Percentiles rank a stretch among this genome's conserved stretches.
Evolutionary conservation across 2,329 filamentous ascomycete species (phyloP).

Genomic region (Penicillium sp.): DNA sequence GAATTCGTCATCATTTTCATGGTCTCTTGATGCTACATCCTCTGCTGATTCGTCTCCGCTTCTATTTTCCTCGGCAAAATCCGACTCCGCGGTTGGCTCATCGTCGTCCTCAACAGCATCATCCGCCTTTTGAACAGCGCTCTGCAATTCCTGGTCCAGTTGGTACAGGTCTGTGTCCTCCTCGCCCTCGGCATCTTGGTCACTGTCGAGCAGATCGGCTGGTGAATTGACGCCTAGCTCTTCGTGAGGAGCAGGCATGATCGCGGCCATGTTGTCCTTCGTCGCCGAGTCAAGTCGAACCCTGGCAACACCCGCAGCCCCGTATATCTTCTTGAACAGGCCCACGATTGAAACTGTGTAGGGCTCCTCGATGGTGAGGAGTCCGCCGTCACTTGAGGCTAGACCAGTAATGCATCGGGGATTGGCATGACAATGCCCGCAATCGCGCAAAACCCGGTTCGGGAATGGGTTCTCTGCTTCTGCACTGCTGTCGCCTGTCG

Average conservation of each 20-base stretch:
- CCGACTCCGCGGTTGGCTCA: conserved; percentile 31
- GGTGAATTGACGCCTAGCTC: conserved; percentile 30
- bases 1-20: conserved; percentile 23
- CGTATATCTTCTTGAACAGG: conserved; percentile 9
- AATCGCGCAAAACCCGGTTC: not conserved
- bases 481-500: not conserved
- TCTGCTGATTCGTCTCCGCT: conserved; percentile 20
- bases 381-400: conserved; percentile 24
- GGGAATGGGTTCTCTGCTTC: not conserved
- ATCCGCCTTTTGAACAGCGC: conserved; percentile 35
- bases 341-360: conserved; percentile 13
- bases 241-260: conserved; percentile 35
- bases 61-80: conserved; percentile 25
- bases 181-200: conserved; percentile 43
- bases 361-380: conserved; percentile 21
- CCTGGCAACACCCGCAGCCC: conserved; percentile 7
- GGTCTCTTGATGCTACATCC: conserved; percentile 40
- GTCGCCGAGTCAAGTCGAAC: conserved; percentile 33
- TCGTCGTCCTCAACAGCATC: conserved; percentile 25
- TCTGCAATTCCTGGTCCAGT: conserved; percentile 37
- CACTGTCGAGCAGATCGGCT: conserved; percentile 35
- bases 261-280: conserved; percentile 36
- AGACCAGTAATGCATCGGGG: conserved; percentile 24
- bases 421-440: conserved; percentile 9
- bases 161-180: conserved; percentile 40